Evolutionary conservation across 176 grass and related monocot species (phyloP).

Genomic region (Lolium multiflorum): DNA sequence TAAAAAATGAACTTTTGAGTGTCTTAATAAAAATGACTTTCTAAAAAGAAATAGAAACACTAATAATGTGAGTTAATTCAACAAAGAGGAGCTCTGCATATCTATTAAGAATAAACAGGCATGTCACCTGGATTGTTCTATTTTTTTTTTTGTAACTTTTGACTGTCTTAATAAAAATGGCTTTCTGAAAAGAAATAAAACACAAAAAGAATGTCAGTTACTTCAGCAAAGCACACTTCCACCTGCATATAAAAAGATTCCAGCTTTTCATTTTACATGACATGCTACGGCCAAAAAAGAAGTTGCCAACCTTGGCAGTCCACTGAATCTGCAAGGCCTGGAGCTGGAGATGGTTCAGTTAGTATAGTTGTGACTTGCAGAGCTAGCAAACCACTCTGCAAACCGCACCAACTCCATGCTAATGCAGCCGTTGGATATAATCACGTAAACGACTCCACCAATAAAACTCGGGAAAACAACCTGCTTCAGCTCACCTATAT

Average conservation of each 20-base stretch:
- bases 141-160: background rate
- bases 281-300: background rate
- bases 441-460: constrained; percentile 41
- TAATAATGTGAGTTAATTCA: too few species aligned
- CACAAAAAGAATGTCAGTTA: background rate
- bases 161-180: background rate
- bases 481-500: background rate
- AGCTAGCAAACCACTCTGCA: constrained; percentile 54
- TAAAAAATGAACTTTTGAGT: background rate
- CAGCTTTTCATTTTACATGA: background rate
- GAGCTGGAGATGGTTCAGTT: constrained; percentile 48
- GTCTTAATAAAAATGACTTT: background rate
- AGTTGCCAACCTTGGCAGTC: background rate
- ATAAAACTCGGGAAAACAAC: constrained; percentile 15
- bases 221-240: background rate
- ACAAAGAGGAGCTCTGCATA: too few species aligned
- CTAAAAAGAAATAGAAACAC: too few species aligned
- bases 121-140: background rate
- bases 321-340: background rate
- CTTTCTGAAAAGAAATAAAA: background rate
- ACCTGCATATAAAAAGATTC: background rate
- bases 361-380: constrained; percentile 5
- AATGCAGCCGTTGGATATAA: constrained; percentile 7
- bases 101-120: background rate
- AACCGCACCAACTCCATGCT: constrained; percentile 40